Conservation (phyloP, 345 rosid species). For the Eucalyptus polyanthemos region DNA sequence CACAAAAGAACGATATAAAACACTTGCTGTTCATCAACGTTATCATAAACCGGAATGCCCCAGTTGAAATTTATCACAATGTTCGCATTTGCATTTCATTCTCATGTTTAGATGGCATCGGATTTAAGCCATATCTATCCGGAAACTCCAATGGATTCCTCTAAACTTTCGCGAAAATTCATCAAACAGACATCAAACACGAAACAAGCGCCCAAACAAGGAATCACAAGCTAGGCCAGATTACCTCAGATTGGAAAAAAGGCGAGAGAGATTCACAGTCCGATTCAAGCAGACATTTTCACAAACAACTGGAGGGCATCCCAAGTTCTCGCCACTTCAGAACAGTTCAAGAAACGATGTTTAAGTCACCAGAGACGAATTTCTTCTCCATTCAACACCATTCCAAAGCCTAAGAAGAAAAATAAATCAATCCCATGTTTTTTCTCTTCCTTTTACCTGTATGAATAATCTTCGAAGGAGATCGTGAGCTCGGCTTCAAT, state of each 20-base stretch:
- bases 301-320: background rate
- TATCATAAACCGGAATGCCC: background rate
- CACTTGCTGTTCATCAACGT: background rate
- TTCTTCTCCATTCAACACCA: background rate
- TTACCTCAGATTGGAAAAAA: background rate
- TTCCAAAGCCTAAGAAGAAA: background rate
- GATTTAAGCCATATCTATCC: background rate
- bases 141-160: background rate
- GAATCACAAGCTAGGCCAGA: background rate
- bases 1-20: background rate
- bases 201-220: background rate
- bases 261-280: background rate
- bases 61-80: background rate
- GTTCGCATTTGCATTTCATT: background rate
- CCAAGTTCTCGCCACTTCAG: background rate
- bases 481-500: background rate
- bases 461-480: background rate
- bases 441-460: background rate
- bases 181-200: background rate
- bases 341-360: background rate
- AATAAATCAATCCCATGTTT: background rate
- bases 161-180: background rate
- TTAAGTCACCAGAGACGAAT: background rate
- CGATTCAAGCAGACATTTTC: background rate
- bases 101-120: background rate